phyloP scores from a whole-genome alignment of 2,329 filamentous ascomycete species.

The Xylaria hypoxylon region DNA sequence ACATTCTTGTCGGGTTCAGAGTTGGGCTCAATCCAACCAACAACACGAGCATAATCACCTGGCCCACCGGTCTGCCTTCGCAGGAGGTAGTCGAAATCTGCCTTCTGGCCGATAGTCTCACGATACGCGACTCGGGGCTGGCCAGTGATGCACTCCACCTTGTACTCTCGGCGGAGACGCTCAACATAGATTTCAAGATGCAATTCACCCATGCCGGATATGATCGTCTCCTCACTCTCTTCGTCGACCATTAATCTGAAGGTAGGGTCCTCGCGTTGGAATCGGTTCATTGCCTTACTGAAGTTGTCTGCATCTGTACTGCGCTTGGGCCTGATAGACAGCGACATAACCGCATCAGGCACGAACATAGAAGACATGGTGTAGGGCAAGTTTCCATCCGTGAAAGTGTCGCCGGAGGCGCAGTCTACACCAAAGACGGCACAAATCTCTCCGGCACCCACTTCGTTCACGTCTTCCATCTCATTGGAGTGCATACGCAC shows the following conservation, averaged over 20 bases:
- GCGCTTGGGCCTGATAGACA: conserved; percentile 96
- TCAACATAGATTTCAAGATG: conserved; percentile 98
- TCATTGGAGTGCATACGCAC: conserved; percentile 99
- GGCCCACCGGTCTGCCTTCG: conserved; percentile 97
- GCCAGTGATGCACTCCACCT: conserved; percentile 93
- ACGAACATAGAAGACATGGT: conserved; percentile 99
- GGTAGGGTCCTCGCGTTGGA: conserved; percentile 97
- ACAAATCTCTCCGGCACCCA: conserved; percentile 97
- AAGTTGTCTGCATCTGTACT: conserved; percentile 93
- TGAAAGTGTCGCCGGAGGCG: conserved; percentile 97
- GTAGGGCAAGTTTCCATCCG: conserved; percentile 90
- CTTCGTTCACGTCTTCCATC: conserved; percentile 95
- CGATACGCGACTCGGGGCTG: conserved; percentile 97
- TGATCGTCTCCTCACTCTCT: conserved; percentile 96
- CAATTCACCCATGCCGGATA: conserved; percentile 97
- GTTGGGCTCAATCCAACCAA: conserved; percentile 90
- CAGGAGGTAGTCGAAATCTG: conserved; percentile 91
- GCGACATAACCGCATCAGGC: conserved; percentile 95
- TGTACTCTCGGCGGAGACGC: conserved; percentile 96
- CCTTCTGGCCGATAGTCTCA: conserved; percentile 84
- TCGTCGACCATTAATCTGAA: conserved; percentile 94
- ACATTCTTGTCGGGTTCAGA: conserved; percentile 77
- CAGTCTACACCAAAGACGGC: conserved; percentile 98
- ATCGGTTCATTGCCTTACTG: conserved; percentile 98
- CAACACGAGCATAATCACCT: conserved; percentile 93